Conservation (phyloP, 1,284 basidiomycete genomes). For the Cryptococcus sp. region DNA sequence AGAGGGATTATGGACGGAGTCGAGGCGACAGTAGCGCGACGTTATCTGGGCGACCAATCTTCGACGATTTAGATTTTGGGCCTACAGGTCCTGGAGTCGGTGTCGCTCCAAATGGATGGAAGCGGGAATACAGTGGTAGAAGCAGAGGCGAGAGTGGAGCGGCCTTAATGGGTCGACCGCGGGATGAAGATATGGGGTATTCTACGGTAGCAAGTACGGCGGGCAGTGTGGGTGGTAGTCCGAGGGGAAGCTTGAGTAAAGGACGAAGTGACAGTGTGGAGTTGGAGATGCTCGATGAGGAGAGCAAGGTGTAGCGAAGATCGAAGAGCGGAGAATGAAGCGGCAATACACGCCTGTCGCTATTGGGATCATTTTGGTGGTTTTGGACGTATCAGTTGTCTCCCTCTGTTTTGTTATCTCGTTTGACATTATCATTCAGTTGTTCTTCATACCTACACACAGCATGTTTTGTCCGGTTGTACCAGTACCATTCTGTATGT, state of each 20-base stretch:
- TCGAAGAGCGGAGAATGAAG: too few species aligned
- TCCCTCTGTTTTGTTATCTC: too few species aligned
- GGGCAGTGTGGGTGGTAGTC: neutral
- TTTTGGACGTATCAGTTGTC: too few species aligned
- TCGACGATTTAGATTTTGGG: constrained; percentile 8
- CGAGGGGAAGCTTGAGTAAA: neutral
- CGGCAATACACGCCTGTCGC: too few species aligned
- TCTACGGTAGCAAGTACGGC: neutral
- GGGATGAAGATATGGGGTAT: neutral
- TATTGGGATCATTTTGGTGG: too few species aligned
- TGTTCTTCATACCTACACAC: too few species aligned
- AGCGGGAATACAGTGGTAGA: constrained; percentile 9
- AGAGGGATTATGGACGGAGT: constrained; percentile 2
- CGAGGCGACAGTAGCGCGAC: constrained; percentile 5
- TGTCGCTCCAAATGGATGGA: constrained; percentile 7
- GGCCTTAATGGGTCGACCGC: constrained; percentile 27
- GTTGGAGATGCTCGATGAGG: too few species aligned
- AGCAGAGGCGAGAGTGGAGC: constrained; percentile 36
- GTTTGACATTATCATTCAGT: too few species aligned
- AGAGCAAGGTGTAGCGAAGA: too few species aligned
- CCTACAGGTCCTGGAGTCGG: neutral
- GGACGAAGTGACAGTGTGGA: too few species aligned
- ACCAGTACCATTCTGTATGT: too few species aligned
- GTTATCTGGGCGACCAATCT: neutral
- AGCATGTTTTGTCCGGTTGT: too few species aligned